These are phyloP conservation scores for Tympanopsis confertula DNA, from an alignment of 2,329 filamentous ascomycete genomes.

Conservation along the genomic window DNA sequence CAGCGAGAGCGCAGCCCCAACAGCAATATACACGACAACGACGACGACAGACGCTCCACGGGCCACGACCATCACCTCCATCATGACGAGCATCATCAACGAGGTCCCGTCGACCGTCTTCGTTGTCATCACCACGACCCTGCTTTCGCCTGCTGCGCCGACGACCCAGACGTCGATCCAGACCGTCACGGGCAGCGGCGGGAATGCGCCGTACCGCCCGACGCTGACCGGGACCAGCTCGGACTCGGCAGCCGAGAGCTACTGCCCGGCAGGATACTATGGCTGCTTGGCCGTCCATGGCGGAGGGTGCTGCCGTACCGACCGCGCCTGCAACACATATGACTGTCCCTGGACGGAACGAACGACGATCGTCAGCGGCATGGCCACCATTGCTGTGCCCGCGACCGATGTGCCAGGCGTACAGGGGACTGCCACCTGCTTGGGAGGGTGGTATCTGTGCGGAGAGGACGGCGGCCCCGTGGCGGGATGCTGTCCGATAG, in stretches of 20 bases:
- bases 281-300: constrained; percentile 76
- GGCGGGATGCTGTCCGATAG: constrained; percentile 74
- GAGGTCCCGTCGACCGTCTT: constrained; percentile 23
- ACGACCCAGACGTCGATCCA: constrained; percentile 15
- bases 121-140: constrained; percentile 25
- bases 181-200: constrained; percentile 21
- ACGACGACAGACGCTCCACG: no score
- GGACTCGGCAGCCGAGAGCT: constrained; percentile 16
- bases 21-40: constrained; percentile 25
- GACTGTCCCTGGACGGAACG: constrained; percentile 56
- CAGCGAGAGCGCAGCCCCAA: constrained; percentile 12
- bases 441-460: constrained; percentile 70
- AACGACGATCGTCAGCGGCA: constrained; percentile 56
- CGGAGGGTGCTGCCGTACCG: constrained; percentile 76
- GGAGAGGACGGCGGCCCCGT: constrained; percentile 40
- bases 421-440: constrained; percentile 41
- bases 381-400: constrained; percentile 61
- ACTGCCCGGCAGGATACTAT: constrained; percentile 85
- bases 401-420: constrained; percentile 30
- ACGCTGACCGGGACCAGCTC: constrained; percentile 25
- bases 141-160: constrained; percentile 13
- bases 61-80: constrained; percentile 23
- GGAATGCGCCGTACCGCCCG: constrained; percentile 33
- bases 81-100: constrained; percentile 21
- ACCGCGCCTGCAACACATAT: constrained; percentile 70